Conservation (phyloP, 2,329 filamentous ascomycete genomes). For the Aspergillus caelatus region DNA sequence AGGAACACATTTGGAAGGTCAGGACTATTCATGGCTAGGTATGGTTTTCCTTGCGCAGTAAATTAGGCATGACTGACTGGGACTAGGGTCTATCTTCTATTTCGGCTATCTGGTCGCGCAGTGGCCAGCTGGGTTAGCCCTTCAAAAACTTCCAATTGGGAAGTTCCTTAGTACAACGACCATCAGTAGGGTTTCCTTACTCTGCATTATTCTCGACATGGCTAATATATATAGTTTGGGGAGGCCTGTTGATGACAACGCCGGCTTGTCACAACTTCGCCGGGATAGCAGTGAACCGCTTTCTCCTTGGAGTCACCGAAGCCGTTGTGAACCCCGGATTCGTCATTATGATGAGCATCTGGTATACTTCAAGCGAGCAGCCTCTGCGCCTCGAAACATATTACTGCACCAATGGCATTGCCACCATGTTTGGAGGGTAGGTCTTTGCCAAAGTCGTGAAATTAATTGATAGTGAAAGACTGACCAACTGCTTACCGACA, state of each 20-base stretch:
- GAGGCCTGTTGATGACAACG: conserved; percentile 48
- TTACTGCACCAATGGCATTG: conserved; percentile 63
- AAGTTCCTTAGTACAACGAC: conserved; percentile 49
- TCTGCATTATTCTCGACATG: accelerated
- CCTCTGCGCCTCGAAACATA: conserved; percentile 58
- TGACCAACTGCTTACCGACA: conserved; percentile 5
- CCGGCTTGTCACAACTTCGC: conserved; percentile 49
- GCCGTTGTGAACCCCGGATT: conserved; percentile 54
- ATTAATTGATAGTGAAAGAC: neutral
- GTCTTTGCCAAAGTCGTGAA: conserved; percentile 9
- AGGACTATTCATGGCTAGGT: conserved; percentile 33
- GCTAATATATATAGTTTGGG: conserved; percentile 40
- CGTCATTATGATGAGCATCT: conserved; percentile 56
- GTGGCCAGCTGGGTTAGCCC: conserved; percentile 47
- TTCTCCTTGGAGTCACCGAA: conserved; percentile 53
- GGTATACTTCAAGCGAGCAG: conserved; percentile 53
- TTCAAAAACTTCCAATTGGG: conserved; percentile 51
- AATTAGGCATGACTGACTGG: neutral
- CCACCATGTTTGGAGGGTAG: conserved; percentile 62
- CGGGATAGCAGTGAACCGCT: conserved; percentile 48
- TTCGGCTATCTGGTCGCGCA: conserved; percentile 53
- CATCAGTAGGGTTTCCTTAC: conserved; percentile 23
- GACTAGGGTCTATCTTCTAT: conserved; percentile 51
- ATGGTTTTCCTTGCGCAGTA: neutral
- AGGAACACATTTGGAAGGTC: conserved; percentile 28